phyloP scores from a whole-genome alignment of 2,329 filamentous ascomycete species.

The Neopestalotiopsis sp. region DNA sequence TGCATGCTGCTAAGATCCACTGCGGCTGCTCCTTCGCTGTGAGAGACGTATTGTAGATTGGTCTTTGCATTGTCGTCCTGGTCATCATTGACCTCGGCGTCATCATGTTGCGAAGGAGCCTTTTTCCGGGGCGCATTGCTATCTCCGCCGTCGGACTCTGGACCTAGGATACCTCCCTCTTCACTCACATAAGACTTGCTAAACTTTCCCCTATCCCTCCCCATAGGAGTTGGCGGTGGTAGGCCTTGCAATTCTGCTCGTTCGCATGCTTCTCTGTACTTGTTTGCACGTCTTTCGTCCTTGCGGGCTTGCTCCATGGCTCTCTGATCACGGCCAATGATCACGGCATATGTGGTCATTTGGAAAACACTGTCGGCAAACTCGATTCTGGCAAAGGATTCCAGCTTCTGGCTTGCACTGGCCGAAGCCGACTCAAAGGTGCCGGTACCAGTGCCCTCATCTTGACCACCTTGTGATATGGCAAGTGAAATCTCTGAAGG shows the following conservation, averaged over 20 bases:
- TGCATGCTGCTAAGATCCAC: slow-evolving; percentile 65
- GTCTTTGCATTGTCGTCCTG: slow-evolving; percentile 54
- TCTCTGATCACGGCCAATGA: slow-evolving; percentile 73
- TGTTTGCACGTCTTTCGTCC: slow-evolving; percentile 54
- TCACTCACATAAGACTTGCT: slow-evolving; percentile 72
- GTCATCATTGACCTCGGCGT: slow-evolving; percentile 42
- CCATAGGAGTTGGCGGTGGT: slow-evolving; percentile 56
- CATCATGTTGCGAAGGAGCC: slow-evolving; percentile 49
- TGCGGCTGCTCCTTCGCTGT: slow-evolving; percentile 63
- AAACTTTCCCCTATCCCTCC: slow-evolving; percentile 59
- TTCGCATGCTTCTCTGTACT: slow-evolving; percentile 49
- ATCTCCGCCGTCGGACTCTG: slow-evolving; percentile 63
- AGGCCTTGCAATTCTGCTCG: slow-evolving; percentile 55
- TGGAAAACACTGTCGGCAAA: slow-evolving; percentile 80
- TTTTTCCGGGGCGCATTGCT: slow-evolving; percentile 50
- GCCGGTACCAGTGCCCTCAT: slow-evolving; percentile 29
- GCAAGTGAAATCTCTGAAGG: slow-evolving; percentile 40
- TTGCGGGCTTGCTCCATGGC: slow-evolving; percentile 61
- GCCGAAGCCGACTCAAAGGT: slow-evolving; percentile 38
- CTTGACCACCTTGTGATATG: slow-evolving; percentile 34
- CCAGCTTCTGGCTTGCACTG: slow-evolving; percentile 47
- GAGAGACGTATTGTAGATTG: slow-evolving; percentile 65
- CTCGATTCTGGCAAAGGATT: slow-evolving; percentile 66
- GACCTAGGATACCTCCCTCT: slow-evolving; percentile 71
- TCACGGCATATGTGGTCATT: slow-evolving; percentile 76